Base-by-base conservation (phyloP, 306 rosid genomes). In the Gastrolobium villosum region DNA sequence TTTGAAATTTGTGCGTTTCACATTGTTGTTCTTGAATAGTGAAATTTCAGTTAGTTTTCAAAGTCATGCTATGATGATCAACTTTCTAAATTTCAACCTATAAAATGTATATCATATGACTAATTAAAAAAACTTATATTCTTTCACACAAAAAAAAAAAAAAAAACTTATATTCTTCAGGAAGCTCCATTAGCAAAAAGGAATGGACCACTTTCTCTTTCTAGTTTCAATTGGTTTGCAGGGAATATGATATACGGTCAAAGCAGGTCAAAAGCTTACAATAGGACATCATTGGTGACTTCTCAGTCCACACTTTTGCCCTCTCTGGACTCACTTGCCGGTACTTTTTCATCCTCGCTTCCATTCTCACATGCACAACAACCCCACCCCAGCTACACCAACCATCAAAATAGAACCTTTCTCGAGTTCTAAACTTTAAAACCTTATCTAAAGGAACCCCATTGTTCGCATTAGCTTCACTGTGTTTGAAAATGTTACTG, bases 281-380 rank as follows among this genome's bases (percentile, higher is more conserved):
- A 65, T 71, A 89, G 82, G 75, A 84, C 92, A 83, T 79, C 64
- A 78, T 96, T 2, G 99, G 94, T 5, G 99, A 90, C 79, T 91
- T 96, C 87, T 93, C 98, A 5, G 96, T 93, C 99, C 99, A 96
- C 70, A 96, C 98, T 84, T 90, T 91, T 1, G 97, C 89, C 76
- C 99, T 96, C 84, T 90, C 98, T 0, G 98, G 98, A 79, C 98
- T 96, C 88, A 90, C 90, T 77, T 91, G 93, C 59, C 94, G 50
- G 73, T 84, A 86, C 87, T 93, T 95, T 84, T 89, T 96, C 93
- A 95, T 85, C 76, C 97, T 72, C 65, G 81, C 79, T 74, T 89
- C 99, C 97, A 95, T 92, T 72, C 43, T 41, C 76, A 57, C 85
- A 81, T 82, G 77, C 82, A 80, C 55, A 88, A 73, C 76, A 52